Conservation (phyloP, 371 early-diverging fungal species). For the Apophysomyces variabilis region DNA sequence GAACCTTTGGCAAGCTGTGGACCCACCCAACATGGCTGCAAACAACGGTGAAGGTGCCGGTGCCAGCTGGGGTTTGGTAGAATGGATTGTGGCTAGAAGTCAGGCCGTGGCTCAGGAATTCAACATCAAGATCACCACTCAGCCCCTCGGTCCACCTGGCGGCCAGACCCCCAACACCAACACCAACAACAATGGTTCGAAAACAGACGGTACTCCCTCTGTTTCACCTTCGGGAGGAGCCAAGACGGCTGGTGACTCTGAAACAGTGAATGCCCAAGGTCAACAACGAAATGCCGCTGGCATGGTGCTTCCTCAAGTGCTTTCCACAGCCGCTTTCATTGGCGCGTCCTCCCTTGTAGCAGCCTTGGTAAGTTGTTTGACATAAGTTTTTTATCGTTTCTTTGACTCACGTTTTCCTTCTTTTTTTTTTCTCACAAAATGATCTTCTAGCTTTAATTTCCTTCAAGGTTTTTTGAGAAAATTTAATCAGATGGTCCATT, state of each 20-base stretch:
- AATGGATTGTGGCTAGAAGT: slow-evolving; percentile 50
- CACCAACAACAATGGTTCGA: not conserved
- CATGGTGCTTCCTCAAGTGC: slow-evolving; percentile 13
- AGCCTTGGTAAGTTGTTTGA: not conserved
- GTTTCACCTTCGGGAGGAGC: slow-evolving; percentile 6
- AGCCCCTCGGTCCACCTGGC: slow-evolving; percentile 48
- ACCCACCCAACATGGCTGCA: slow-evolving; percentile 23
- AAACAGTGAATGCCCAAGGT: not conserved
- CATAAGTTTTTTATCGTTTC: not conserved
- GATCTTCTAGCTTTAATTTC: not conserved
- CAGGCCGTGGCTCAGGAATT: slow-evolving; percentile 52
- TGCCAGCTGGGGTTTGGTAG: slow-evolving; percentile 48
- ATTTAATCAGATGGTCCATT: too few relatives aligned
- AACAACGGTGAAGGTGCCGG: slow-evolving; percentile 31
- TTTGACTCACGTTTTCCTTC: not conserved
- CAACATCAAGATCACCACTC: slow-evolving; percentile 38
- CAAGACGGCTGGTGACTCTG: not conserved
- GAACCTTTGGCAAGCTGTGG: slow-evolving; percentile 47
- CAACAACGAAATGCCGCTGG: not conserved
- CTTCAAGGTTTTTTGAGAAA: not conserved
- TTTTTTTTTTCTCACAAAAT: not conserved
- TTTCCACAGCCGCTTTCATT: slow-evolving; percentile 8
- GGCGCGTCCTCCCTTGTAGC: not conserved
- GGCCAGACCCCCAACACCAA: not conserved
- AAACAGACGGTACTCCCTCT: not conserved